phyloP scores from a whole-genome alignment of 2,329 filamentous ascomycete species.

The Ascochyta lentis region DNA sequence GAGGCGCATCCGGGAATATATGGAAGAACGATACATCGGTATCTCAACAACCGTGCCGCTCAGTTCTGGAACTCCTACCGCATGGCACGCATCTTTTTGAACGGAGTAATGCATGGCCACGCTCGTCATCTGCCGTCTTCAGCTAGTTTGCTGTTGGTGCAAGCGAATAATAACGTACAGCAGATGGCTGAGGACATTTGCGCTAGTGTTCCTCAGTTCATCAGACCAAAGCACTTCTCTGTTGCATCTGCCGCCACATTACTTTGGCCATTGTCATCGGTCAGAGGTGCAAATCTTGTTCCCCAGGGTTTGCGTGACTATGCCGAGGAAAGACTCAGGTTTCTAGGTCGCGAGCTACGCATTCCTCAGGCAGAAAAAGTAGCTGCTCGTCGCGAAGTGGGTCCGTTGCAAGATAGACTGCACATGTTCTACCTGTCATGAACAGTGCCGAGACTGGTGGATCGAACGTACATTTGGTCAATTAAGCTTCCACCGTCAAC shows the following conservation, averaged over 20 bases:
- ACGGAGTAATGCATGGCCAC: conserved; percentile 15
- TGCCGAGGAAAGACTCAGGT: conserved; percentile 11
- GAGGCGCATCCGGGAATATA: neutral
- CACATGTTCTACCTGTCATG: conserved; percentile 18
- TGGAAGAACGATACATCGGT: conserved; percentile 9
- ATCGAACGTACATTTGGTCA: neutral
- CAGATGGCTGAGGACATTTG: conserved; percentile 19
- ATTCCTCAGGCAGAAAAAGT: conserved; percentile 20
- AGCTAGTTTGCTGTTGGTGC: neutral
- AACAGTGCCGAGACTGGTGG: neutral
- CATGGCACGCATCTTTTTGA: conserved; percentile 27
- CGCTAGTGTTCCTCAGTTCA: conserved; percentile 19
- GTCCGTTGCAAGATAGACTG: conserved; percentile 19
- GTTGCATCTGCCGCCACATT: conserved; percentile 13
- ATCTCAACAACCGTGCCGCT: conserved; percentile 15
- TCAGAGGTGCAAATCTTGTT: conserved; percentile 6
- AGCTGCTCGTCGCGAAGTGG: conserved; percentile 1
- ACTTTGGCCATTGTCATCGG: conserved; percentile 17
- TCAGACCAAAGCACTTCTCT: neutral
- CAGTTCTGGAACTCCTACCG: conserved; percentile 28
- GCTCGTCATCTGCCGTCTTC: neutral
- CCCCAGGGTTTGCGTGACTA: conserved; percentile 4
- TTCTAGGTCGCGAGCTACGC: conserved; percentile 10
- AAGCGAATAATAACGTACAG: neutral
- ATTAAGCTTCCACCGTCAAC: neutral